Evolutionary conservation across 345 rosid species (phyloP).

Genomic region (Reutealis trisperma): DNA sequence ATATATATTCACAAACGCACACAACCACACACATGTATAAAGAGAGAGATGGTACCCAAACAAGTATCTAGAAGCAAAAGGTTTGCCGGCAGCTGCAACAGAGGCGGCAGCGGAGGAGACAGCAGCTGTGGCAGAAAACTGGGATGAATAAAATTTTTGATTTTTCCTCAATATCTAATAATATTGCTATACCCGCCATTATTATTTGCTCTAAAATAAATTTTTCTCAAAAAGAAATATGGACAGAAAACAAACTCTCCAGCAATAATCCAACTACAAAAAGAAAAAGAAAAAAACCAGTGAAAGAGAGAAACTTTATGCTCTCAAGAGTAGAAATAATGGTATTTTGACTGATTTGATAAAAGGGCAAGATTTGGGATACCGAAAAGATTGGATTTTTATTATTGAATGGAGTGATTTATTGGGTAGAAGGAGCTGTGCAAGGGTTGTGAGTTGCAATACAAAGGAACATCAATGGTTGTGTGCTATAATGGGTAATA

Average conservation of each 20-base stretch:
- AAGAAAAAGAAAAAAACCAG: not conserved
- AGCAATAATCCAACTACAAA: not conserved
- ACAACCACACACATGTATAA: not conserved
- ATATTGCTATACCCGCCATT: conserved; percentile 88
- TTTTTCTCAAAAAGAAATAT: not conserved
- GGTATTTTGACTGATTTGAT: not conserved
- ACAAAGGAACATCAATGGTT: no score
- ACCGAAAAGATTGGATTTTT: not conserved
- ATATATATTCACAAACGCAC: not conserved
- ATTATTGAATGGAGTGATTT: not conserved
- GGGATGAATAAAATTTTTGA: conserved; percentile 48
- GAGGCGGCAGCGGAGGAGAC: conserved; percentile 60
- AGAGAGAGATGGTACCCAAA: conserved; percentile 60
- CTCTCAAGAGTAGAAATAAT: not conserved
- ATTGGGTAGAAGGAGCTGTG: not conserved
- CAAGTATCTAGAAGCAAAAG: conserved; percentile 78
- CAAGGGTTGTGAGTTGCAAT: no score
- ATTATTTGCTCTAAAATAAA: conserved; percentile 9
- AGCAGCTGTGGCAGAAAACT: conserved; percentile 58
- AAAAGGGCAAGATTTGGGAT: not conserved
- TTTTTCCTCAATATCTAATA: conserved; percentile 73
- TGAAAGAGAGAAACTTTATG: not conserved
- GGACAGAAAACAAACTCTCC: not conserved
- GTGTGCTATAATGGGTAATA: no score
- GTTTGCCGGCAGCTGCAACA: conserved; percentile 57